Conservation (phyloP, 2,329 filamentous ascomycete species). For the Anthostomella pinea region DNA sequence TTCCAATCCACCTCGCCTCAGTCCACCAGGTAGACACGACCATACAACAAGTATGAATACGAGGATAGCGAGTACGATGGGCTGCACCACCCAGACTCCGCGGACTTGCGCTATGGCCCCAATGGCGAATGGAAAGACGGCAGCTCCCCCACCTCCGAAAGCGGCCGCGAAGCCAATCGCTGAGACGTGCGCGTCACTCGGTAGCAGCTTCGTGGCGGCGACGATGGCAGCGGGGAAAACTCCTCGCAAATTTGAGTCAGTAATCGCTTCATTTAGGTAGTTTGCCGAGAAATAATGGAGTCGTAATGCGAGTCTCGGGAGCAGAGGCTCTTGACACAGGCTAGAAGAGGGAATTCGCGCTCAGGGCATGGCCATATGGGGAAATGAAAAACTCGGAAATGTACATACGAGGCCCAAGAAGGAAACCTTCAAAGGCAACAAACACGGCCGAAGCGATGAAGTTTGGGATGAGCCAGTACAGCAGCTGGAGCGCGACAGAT, state of each 20-base stretch:
- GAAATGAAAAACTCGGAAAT: too few species aligned
- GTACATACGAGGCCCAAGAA: constrained; percentile 73
- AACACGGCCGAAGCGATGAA: constrained; percentile 72
- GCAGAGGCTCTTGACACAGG: too few species aligned
- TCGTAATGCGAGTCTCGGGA: too few species aligned
- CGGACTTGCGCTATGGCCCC: constrained; percentile 62
- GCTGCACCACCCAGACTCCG: constrained; percentile 56
- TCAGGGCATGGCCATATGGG: too few species aligned
- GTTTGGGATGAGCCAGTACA: constrained; percentile 79
- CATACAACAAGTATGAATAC: constrained; percentile 44
- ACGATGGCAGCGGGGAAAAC: constrained; percentile 77
- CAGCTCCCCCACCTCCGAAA: constrained; percentile 71
- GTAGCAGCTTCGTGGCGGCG: constrained; percentile 70
- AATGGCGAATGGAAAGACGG: constrained; percentile 63
- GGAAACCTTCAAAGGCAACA: constrained; percentile 72
- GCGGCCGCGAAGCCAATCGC: constrained; percentile 79
- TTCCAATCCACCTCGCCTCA: constrained; percentile 40
- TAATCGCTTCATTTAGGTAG: too few species aligned
- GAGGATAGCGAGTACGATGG: constrained; percentile 50
- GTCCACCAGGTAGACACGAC: constrained; percentile 40
- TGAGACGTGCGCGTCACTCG: constrained; percentile 70
- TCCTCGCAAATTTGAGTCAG: too few species aligned
- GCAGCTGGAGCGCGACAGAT: constrained; percentile 62
- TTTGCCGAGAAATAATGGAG: too few species aligned
- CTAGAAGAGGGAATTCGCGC: too few species aligned